A percentile compares a stretch with the other conserved stretches of the same genome.
These are phyloP conservation scores for Eucalyptus dawsonii DNA, from an alignment of 345 rosid species.

Conservation along the genomic window DNA sequence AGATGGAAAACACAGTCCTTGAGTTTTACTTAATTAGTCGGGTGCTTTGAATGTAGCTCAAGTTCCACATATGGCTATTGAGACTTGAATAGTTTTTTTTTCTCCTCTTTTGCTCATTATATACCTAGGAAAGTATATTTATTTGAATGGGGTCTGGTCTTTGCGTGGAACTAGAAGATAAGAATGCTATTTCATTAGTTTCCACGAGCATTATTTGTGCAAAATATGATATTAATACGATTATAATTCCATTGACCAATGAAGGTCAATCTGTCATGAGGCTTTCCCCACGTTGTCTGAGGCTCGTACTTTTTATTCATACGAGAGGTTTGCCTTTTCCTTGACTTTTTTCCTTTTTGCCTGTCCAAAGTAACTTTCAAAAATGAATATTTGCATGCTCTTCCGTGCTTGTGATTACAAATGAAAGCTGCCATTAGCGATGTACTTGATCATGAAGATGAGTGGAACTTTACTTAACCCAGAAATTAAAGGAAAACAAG, in stretches of 20 bases:
- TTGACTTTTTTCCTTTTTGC: not conserved
- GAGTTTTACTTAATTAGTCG: not conserved
- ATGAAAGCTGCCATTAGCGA: not conserved
- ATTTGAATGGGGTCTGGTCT: not conserved
- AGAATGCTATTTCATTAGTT: not conserved
- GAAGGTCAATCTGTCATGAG: not conserved
- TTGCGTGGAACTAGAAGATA: not conserved
- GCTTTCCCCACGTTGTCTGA: not conserved
- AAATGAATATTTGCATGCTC: not conserved
- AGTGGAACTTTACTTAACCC: not conserved
- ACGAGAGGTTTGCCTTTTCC: not conserved
- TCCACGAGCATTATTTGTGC: not conserved
- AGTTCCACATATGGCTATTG: not conserved
- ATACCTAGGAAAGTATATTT: not conserved
- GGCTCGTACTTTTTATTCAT: not conserved
- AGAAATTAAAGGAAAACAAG: not conserved
- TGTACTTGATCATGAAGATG: not conserved
- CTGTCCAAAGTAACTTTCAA: not conserved
- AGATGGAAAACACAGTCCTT: not conserved
- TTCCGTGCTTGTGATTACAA: not conserved
- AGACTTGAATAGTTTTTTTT: not conserved
- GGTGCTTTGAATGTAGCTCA: slow-evolving; percentile 11
- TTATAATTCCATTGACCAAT: not conserved
- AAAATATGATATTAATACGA: not conserved
- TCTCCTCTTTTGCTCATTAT: not conserved